A percentile compares a stretch with the other conserved stretches of the same genome.
Conservation (phyloP, 1,284 basidiomycete genomes). For the Pisolithus thermaeus region DNA sequence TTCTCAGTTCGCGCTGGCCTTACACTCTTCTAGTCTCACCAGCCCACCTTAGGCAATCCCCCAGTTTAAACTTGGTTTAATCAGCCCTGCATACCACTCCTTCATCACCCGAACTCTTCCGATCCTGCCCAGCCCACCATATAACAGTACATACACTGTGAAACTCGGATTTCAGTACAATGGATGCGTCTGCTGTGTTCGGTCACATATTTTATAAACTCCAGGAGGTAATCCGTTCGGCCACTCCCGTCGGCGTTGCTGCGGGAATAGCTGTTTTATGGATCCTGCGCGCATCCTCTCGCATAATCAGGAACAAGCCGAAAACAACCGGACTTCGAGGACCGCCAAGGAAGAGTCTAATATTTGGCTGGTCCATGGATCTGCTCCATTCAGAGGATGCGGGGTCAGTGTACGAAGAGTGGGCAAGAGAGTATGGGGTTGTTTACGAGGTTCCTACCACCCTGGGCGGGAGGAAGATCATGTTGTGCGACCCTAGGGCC, state of each 20-base stretch:
- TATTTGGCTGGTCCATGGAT: slow-evolving; percentile 20
- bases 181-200: too few species aligned
- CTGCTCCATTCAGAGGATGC: slow-evolving; percentile 12
- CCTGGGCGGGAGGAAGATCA: slow-evolving; percentile 36
- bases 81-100: too few species aligned
- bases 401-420: slow-evolving; percentile 23
- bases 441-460: slow-evolving; percentile 37
- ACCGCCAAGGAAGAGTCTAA: slow-evolving; percentile 23
- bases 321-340: slow-evolving; percentile 29
- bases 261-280: slow-evolving; percentile 9
- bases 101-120: too few species aligned
- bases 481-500: slow-evolving; percentile 52
- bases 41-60: too few species aligned
- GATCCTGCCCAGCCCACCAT: too few species aligned
- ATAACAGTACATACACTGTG: too few species aligned
- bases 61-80: too few species aligned
- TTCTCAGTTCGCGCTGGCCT: too few species aligned
- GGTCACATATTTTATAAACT: too few species aligned
- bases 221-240: not conserved
- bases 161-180: too few species aligned
- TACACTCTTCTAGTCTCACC: too few species aligned
- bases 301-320: slow-evolving; percentile 4
- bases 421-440: slow-evolving; percentile 42
- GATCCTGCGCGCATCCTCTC: slow-evolving; percentile 9
- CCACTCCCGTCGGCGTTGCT: slow-evolving; percentile 5